Evolutionary conservation across 495 filamentous ascomycete species (phyloP), one percentile per base, ranked within the genome.

Genomic region (Emericellopsis terricola): DNA sequence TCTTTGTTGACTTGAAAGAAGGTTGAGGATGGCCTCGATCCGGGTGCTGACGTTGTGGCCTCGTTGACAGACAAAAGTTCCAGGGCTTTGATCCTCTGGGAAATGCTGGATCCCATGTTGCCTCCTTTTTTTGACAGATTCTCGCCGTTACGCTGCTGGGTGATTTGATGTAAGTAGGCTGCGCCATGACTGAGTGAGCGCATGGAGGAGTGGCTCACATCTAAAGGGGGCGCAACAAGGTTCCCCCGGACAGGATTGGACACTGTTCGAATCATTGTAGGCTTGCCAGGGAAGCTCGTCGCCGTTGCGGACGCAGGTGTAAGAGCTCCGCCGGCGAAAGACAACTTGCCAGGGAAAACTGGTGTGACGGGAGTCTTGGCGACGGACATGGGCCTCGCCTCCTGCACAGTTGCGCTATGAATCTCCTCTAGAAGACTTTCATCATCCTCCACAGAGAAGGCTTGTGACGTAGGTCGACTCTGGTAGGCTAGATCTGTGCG

Each of bases 51-150:
- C 3, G 43, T 33, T n/a, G 45, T 44, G 11, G 47, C 50, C 2
- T 41, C 18, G 28, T 23, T 57, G 28, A 54, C 62, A 1, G 74
- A 76, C n/a, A 83, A 59, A 40, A 76, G 76, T 46, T 86, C 78
- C 29, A 94, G 61, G 10, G 83, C 81, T 47, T 89, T 82, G 46
- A 94, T 92, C 34, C 85, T 75, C 49, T 81, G 78, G 6, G 82
- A 86, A 44, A 94, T 92, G 26, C 81, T 82, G 17, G 78, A 80
- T 2, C 83, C 86, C 14, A 92, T 68, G 47, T 83, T 87, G 51
- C 72, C 65, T 50, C 78, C 83, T 57, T 80, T 85, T 1, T 74
- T 68, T 34, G 71, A 47, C 13, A 63, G 43, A 21, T 63, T 59
- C 19, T 53, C 43, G 13, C 43, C 34, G 11, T 26, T 26, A 15